Percentiles rank a stretch among this genome's conserved stretches.
Conservation (phyloP, 2,329 filamentous ascomycete genomes). For the Huntiella bhutanensis region DNA sequence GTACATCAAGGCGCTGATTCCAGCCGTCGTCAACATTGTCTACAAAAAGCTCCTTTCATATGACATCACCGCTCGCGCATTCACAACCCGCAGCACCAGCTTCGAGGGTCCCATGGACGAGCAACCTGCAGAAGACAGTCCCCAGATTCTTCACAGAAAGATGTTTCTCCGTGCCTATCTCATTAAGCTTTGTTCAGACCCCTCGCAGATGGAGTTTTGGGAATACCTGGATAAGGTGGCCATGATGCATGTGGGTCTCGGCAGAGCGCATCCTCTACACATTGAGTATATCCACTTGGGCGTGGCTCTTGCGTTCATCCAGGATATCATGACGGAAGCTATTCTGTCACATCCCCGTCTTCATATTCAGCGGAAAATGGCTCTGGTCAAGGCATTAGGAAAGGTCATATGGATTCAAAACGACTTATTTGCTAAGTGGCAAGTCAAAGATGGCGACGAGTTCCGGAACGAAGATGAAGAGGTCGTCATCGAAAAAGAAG, state of each 20-base stretch:
- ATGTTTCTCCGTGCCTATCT: constrained; percentile 63
- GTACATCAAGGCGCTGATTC: constrained; percentile 68
- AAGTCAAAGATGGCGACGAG: constrained; percentile 51
- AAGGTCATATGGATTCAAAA: constrained; percentile 85
- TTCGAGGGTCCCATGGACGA: constrained; percentile 50
- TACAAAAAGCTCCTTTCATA: constrained; percentile 66
- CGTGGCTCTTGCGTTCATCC: constrained; percentile 51
- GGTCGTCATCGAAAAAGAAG: constrained; percentile 38
- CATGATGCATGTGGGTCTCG: constrained; percentile 64
- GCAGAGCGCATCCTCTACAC: constrained; percentile 53
- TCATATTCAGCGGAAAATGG: constrained; percentile 48
- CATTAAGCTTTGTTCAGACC: constrained; percentile 55
- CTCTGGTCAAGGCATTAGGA: constrained; percentile 53
- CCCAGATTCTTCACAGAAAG: constrained; percentile 59
- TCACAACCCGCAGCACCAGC: constrained; percentile 42
- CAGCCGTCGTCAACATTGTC: constrained; percentile 66
- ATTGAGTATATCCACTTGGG: constrained; percentile 69
- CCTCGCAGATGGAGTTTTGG: constrained; percentile 61
- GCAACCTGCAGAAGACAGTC: constrained; percentile 45
- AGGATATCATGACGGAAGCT: constrained; percentile 59
- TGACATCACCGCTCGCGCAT: constrained; percentile 66
- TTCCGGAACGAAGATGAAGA: constrained; percentile 27
- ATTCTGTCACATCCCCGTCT: constrained; percentile 54
- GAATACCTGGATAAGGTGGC: constrained; percentile 71
- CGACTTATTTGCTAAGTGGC: constrained; percentile 67